Evolutionary conservation across 352 stramenopile genomes (phyloP), one percentile per base, ranked within the genome.

Genomic region (Globisporangium canariense): DNA sequence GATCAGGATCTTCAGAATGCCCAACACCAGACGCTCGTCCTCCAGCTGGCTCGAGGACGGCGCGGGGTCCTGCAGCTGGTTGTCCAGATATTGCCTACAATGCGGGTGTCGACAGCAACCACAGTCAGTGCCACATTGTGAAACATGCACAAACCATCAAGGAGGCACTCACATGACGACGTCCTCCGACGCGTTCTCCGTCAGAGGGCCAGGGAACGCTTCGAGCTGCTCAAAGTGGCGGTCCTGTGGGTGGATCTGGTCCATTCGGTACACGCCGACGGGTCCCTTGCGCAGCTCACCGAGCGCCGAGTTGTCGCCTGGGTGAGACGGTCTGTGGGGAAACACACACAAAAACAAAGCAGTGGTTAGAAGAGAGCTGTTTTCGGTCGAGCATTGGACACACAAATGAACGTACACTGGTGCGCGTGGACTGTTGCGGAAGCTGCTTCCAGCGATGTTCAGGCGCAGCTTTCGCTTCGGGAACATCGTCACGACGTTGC

Each of bases 401-500:
- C 14, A 60, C 38, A 41, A 28, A 28, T 28, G 25, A 62, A 73
- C 80, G 61, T 82, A 93, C 85, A 68, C 64, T 74, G 67, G 60
- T 18, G 66, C 68, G 2, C 81, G 81, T 43, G 84, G 84, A 43
- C 84, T 95, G 71, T 84, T 90, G 55, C 81, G 82, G 45, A 81
- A 71, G 65, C 74, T 66, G 62, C 68, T 83, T 58, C 74, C 76
- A 18, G 77, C 74, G 56, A 79, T 82, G 58, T 90, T 93, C 25
- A 94, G 60, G 4, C 83, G 83, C 61, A 95, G 56, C 58, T 96
- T 95, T 57, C 84, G 78, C 66, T 92, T 93, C 0, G 88, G 88
- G 68, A 95, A 92, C 88, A 96, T 96, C 7, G 83, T 93, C 54
- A 90, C 87, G n/a, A 94, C 73, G 55, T 92, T 96, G 11, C 88